Evolutionary conservation across 139 green algal species (phyloP).

Genomic region (Coelastrella sp.): DNA sequence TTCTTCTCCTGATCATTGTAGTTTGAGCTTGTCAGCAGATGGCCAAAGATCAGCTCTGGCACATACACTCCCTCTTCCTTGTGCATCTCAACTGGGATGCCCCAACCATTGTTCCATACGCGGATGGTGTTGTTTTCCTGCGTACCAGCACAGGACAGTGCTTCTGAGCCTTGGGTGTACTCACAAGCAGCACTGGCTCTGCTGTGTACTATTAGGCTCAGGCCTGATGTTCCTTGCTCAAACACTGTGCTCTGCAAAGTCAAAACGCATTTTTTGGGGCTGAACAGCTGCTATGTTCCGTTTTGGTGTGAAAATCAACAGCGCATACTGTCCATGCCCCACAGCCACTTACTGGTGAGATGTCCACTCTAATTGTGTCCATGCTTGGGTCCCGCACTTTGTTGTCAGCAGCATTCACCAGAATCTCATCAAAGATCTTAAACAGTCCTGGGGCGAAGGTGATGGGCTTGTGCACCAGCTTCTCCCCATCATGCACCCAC

Average conservation of each 20-base stretch:
- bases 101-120: constrained; percentile 96
- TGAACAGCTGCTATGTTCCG: not conserved
- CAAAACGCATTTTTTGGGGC: not conserved
- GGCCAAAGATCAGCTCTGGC: constrained; percentile 99
- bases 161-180: too few relatives aligned
- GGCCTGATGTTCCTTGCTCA: not conserved
- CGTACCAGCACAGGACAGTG: not conserved
- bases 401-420: constrained; percentile 99
- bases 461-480: constrained; percentile 65
- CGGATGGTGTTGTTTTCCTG: constrained; percentile 83
- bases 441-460: constrained; percentile 95
- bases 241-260: not conserved
- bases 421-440: constrained; percentile 99
- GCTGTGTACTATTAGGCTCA: not conserved
- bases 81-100: constrained; percentile 96
- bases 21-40: constrained; percentile 98
- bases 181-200: not conserved
- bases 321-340: not conserved
- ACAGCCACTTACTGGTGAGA: constrained; percentile 76
- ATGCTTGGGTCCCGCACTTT: constrained; percentile 96
- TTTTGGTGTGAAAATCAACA: not conserved
- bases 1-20: constrained; percentile 99
- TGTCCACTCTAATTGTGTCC: constrained; percentile 89
- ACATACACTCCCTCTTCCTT: constrained; percentile 97
- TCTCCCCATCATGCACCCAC: constrained; percentile 93